Evolutionary conservation across 352 stramenopile species (phyloP), one percentile per base, ranked within the genome.

Genomic region (Phytophthora pisi): DNA sequence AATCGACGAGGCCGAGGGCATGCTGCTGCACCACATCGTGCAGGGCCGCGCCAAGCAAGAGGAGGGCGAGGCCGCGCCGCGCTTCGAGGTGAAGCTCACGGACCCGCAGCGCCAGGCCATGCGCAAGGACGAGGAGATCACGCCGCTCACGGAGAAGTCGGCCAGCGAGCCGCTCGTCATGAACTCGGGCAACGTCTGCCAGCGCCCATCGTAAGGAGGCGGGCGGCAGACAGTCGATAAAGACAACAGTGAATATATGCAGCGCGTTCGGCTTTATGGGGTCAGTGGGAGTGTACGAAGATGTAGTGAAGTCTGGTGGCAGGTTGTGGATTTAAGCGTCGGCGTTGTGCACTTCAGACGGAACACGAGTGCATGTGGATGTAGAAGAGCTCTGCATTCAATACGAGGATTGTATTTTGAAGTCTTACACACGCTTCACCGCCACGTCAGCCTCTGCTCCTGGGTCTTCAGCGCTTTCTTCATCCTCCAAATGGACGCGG

Each of bases 1-100:
- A 65, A 89, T 96, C 56, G 80, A 90, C 60, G 88, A 96, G 46
- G 86, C 85, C 64, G 88, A 96, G 68, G 56, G 67, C 45, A 95
- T 96, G 86, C 69, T 96, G 57, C 81, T 92, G n/a, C 82, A 93
- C 70, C 76, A 96, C 71, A 95, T 96, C 53, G 88, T 96, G 10
- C 88, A 96, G 58, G 88, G 81, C 18, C 74, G 79, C 18, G 75
- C 83, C 65, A 91, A 89, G 59, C 66, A 78, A 34, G 40, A 51
- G 24, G 72, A 80, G 15, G 75, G 61, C 0, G 51, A 65, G 11
- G 61, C 49, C 5, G 70, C 62, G 43, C 75, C 77, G 47, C 79
- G 74, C 47, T 96, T 88, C 56, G 79, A 93, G 53, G 85, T 96
- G 56, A 79, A 83, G 56, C 78, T 96, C 61, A 93, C 86, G 26